phyloP scores from a whole-genome alignment of 768 basidiomycete species.

The Lentinus brumalis region DNA sequence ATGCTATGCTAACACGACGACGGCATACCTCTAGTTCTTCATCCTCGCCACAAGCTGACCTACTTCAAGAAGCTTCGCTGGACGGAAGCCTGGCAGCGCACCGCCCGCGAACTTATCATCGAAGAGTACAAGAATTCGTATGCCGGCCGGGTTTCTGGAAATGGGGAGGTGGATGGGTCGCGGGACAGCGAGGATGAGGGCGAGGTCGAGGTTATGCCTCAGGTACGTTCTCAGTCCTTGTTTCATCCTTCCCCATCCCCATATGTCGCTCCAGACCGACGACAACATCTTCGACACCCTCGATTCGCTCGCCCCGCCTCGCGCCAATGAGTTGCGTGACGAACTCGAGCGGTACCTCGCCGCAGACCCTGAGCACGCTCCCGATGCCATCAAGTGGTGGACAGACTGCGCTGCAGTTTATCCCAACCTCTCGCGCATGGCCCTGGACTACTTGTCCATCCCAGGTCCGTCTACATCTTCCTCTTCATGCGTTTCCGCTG shows the following conservation, averaged over 20 bases:
- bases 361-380: constrained; percentile 27
- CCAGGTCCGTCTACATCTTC: background rate
- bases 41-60: constrained; percentile 8
- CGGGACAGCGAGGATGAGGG: background rate
- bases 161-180: background rate
- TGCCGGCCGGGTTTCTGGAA: background rate
- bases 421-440: constrained; percentile 24
- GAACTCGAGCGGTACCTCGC: constrained; percentile 34
- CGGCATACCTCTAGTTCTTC: constrained; percentile 4
- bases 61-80: constrained; percentile 11
- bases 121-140: background rate
- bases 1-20: no score
- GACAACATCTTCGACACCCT: constrained; percentile 37
- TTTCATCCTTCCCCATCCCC: background rate
- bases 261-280: background rate
- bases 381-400: constrained; percentile 38
- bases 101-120: background rate
- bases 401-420: constrained; percentile 20
- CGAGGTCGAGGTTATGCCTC: background rate
- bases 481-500: background rate
- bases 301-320: constrained; percentile 8
- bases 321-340: constrained; percentile 17
- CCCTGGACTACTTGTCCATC: background rate
- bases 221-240: background rate
- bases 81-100: constrained; percentile 1